Base-by-base conservation (phyloP, 805 yeast species). In the Lachancea waltii region DNA sequence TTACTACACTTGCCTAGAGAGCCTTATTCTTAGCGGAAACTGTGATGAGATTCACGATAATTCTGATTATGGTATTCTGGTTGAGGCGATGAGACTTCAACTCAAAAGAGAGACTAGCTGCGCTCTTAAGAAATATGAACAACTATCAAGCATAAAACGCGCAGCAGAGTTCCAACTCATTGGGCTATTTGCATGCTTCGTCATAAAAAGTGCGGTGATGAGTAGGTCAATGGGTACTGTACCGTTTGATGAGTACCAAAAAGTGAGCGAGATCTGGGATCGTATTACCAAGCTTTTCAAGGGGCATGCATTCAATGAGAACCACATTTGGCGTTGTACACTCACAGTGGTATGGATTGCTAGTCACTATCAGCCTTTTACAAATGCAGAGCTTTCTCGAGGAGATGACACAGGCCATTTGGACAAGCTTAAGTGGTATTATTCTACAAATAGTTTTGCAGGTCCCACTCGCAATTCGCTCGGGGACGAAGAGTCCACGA, bases 311-410 rank as follows among this genome's bases (percentile, higher is more conserved):
- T 36, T 54, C n/a, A 31, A 30, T 7, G 30, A 46, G 14, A 57
- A 54, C 32, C 33, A 44, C 11, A 42, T 51, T 19, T 58, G 59
- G 59, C 54, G 49, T 15, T 50, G 62, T 38, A 52, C 59, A 1
- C 34, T 48, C 15, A 42, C 49, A 2, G 35, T 60, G n/a, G 15
- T 56, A 4, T 56, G 62, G 59, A 44, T 57, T 7, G 46, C 51
- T 25, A 35, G 57, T 2, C 62, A 54, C 42, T 52, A 57, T 24
- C 58, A 60, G 19, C 61, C 62, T 0, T 60, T 60, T 30, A 54
- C 58, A 2, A 41, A 42, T 17, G 45, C 43, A 24, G 55, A 61
- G 8, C 38, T 58, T 33, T 55, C 61, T 3, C 43, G 51, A n/a
- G 47, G 40, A 8, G 57, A 56, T 19, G 50, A 43, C 4, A 48